phyloP scores from a whole-genome alignment of 352 stramenopile genomes.

The Pythium aristosporum region DNA sequence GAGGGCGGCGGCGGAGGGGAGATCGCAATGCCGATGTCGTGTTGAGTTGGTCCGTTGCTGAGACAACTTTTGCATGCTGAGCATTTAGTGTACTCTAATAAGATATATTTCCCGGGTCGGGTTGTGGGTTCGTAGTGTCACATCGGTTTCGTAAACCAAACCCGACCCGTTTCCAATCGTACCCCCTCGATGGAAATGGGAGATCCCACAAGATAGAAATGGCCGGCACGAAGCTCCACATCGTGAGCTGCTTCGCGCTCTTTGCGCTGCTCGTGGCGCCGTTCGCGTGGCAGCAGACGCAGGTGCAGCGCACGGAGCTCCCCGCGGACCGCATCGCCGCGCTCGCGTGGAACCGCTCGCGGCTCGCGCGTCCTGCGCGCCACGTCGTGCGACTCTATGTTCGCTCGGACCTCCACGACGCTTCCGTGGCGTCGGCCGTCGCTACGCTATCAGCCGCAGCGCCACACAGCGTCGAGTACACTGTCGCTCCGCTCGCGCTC shows the following conservation, averaged over 20 bases:
- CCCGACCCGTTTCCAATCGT: neutral
- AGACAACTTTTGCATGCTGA: neutral
- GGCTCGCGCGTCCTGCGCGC: constrained; percentile 24
- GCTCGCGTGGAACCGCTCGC: constrained; percentile 35
- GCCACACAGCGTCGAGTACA: neutral
- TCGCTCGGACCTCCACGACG: neutral
- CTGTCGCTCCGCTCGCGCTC: neutral
- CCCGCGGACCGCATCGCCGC: constrained; percentile 53
- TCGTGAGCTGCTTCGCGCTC: constrained; percentile 72
- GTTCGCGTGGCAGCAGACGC: constrained; percentile 65
- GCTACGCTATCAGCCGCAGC: neutral
- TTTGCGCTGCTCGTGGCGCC: constrained; percentile 63
- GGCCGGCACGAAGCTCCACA: constrained; percentile 71
- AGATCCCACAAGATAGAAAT: constrained; percentile 32
- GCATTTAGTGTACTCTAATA: neutral
- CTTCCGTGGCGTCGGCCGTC: neutral
- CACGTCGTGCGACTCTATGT: constrained; percentile 16
- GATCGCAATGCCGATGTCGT: neutral
- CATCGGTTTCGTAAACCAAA: neutral
- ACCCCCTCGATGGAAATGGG: neutral
- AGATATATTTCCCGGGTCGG: neutral
- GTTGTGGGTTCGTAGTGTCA: neutral
- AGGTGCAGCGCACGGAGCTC: constrained; percentile 61
- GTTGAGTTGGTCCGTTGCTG: neutral
- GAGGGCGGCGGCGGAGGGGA: neutral